These are phyloP conservation scores for Leishmania tarentolae DNA, from an alignment of 208 protist species.

Conservation along the genomic window DNA sequence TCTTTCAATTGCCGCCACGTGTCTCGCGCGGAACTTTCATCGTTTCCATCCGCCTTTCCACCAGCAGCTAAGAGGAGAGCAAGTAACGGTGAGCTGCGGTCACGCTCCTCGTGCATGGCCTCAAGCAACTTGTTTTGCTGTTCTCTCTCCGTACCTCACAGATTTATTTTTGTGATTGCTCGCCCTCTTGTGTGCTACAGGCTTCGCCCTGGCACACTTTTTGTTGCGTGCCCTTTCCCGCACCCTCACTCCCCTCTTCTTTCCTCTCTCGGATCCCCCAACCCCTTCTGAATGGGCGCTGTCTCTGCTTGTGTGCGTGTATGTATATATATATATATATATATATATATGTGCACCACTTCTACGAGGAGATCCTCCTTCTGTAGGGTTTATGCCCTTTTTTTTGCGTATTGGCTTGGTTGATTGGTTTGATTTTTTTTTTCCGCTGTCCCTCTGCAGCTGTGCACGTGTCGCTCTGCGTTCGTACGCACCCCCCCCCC, in stretches of 20 bases:
- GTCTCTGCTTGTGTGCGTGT: neutral
- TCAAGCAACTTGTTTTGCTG: neutral
- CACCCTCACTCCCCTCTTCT: neutral
- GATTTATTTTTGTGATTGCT: neutral
- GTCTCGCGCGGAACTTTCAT: conserved; percentile 4
- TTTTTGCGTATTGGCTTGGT: no score
- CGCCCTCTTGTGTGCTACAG: neutral
- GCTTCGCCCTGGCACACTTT: no score
- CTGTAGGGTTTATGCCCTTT: no score
- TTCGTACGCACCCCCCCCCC: no score
- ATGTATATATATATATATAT: no score
- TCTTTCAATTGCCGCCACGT: neutral
- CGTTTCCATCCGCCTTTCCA: neutral
- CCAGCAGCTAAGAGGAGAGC: neutral
- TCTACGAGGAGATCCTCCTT: no score
- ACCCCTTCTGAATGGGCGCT: neutral
- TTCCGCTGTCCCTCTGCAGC: no score
- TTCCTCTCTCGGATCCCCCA: neutral
- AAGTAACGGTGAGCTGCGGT: neutral
- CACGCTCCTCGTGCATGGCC: neutral
- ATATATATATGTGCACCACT: no score
- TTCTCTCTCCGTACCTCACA: neutral
- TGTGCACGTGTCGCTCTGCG: no score
- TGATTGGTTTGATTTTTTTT: no score
- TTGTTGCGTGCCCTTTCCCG: neutral